A percentile compares a stretch with the other conserved stretches of the same genome.
Evolutionary conservation across 352 stramenopile genomes (phyloP).

Genomic region (Globisporangium irregulare): DNA sequence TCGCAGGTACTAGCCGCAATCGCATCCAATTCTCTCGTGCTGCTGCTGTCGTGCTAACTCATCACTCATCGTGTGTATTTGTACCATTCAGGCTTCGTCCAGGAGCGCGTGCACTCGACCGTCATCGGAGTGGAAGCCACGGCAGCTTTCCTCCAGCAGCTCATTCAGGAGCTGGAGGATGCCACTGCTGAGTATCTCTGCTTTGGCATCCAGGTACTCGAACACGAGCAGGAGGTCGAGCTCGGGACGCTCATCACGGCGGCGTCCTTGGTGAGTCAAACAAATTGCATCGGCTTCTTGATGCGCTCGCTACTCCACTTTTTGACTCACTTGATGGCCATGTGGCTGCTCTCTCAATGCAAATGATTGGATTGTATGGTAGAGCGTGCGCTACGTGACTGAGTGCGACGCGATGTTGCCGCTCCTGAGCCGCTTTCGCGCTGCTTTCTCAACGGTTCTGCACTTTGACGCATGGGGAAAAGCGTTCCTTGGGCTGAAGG

Average conservation of each 20-base stretch:
- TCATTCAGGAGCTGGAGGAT: conserved; percentile 63
- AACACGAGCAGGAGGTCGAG: conserved; percentile 64
- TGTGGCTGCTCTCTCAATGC: background rate
- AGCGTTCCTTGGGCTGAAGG: conserved; percentile 47
- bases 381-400: conserved; percentile 78
- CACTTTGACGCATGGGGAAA: conserved; percentile 47
- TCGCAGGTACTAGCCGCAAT: conserved; percentile 19
- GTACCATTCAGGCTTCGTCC: conserved; percentile 43
- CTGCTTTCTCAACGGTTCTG: conserved; percentile 51
- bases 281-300: no score
- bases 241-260: conserved; percentile 67
- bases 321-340: background rate
- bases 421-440: conserved; percentile 46
- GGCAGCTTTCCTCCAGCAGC: conserved; percentile 56
- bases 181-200: conserved; percentile 38
- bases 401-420: conserved; percentile 59
- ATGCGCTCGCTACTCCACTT: no score
- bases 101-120: conserved; percentile 77
- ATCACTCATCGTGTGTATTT: background rate
- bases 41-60: background rate
- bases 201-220: conserved; percentile 10
- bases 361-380: background rate
- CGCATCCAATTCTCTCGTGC: background rate
- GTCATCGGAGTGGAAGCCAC: conserved; percentile 54
- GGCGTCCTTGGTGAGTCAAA: conserved; percentile 39